Percentiles rank a stretch among this genome's conserved stretches.
These are phyloP conservation scores for Choiromyces venosus DNA, from an alignment of 495 filamentous ascomycete species.

Conservation along the genomic window DNA sequence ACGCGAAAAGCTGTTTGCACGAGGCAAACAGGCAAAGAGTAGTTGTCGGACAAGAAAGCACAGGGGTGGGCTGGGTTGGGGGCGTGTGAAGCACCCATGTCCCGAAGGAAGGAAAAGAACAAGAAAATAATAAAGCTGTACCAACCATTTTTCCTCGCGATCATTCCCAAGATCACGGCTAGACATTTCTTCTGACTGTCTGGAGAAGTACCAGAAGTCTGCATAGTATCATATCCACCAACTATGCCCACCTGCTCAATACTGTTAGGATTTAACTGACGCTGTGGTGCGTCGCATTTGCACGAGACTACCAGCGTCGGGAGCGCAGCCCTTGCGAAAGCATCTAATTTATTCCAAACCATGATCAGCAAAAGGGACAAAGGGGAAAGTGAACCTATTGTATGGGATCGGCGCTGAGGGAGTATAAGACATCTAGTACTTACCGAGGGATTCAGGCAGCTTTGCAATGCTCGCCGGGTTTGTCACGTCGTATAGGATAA, in stretches of 20 bases:
- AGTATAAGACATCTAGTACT: constrained; percentile 45
- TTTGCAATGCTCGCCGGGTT: constrained; percentile 63
- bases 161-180: constrained; percentile 63
- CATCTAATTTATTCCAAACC: constrained; percentile 51
- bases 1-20: constrained; percentile 18
- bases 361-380: constrained; percentile 26
- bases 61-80: background rate
- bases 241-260: constrained; percentile 57
- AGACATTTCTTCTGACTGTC: constrained; percentile 74
- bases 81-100: background rate
- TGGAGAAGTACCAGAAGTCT: constrained; percentile 63
- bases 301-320: constrained; percentile 74
- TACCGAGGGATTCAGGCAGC: constrained; percentile 65
- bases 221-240: constrained; percentile 62
- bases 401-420: background rate
- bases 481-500: constrained; percentile 81
- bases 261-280: constrained; percentile 53
- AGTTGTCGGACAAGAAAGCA: constrained; percentile 9
- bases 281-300: constrained; percentile 71
- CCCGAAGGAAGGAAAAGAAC: constrained; percentile 18
- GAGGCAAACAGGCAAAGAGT: constrained; percentile 21
- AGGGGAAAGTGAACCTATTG: constrained; percentile 5
- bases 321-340: constrained; percentile 58
- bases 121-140: constrained; percentile 30
- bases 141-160: constrained; percentile 59